Conservation (phyloP, 208 protist species). For the Vickermania spadyakhi region DNA sequence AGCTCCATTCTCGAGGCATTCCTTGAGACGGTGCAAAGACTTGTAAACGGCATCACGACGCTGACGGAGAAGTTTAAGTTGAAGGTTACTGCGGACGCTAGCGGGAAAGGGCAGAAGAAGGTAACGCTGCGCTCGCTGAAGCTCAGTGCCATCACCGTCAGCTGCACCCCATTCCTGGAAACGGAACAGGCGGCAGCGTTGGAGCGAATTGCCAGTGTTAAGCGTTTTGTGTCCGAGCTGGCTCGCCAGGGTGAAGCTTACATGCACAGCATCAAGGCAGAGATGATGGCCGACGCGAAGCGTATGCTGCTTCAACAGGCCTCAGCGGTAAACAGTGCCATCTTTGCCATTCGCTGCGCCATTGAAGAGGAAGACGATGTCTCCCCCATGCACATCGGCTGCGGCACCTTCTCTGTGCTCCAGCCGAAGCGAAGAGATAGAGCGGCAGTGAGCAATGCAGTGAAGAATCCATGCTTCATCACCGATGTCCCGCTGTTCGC, state of each 20-base stretch:
- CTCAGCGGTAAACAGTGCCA: slow-evolving; percentile 67
- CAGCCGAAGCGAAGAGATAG: neutral
- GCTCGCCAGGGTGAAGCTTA: slow-evolving; percentile 34
- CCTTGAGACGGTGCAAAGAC: slow-evolving; percentile 5
- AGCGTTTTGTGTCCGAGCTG: slow-evolving; percentile 27
- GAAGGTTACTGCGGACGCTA: neutral
- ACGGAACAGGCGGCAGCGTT: slow-evolving; percentile 19
- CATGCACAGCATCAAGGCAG: slow-evolving; percentile 13
- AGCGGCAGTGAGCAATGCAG: neutral
- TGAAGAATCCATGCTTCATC: slow-evolving; percentile 35
- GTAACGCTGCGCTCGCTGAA: slow-evolving; percentile 15
- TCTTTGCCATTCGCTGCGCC: slow-evolving; percentile 62
- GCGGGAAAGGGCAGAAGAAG: slow-evolving; percentile 42
- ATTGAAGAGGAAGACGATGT: slow-evolving; percentile 63
- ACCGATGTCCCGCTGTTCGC: slow-evolving; percentile 52
- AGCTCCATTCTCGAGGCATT: slow-evolving; percentile 2
- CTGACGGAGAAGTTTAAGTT: slow-evolving; percentile 7
- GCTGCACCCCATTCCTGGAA: slow-evolving; percentile 22
- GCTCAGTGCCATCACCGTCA: slow-evolving; percentile 14
- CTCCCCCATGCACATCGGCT: slow-evolving; percentile 69
- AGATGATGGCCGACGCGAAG: slow-evolving; percentile 12
- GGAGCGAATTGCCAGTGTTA: slow-evolving; percentile 28
- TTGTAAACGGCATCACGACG: slow-evolving; percentile 2
- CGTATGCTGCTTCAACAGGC: slow-evolving; percentile 28
- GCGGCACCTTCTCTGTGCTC: slow-evolving; percentile 60